Percentiles rank a stretch among this genome's conserved stretches.
phyloP scores from a whole-genome alignment of 2,329 filamentous ascomycete genomes.

The Ascochyta rabiei region DNA sequence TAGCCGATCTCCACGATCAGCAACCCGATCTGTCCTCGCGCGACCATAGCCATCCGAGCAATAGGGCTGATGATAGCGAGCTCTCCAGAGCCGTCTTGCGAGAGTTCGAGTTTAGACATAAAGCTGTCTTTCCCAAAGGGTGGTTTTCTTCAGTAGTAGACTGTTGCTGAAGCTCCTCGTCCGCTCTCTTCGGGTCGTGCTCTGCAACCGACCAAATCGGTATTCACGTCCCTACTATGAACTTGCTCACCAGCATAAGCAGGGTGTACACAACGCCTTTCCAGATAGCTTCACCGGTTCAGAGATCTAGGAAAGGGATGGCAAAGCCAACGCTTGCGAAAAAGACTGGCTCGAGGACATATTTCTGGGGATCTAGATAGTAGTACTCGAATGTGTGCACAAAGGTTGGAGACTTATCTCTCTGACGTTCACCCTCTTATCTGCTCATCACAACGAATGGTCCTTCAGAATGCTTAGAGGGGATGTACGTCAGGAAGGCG shows the following conservation, averaged over 20 bases:
- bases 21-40: constrained; percentile 38
- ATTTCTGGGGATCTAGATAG: constrained; percentile 55
- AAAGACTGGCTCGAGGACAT: constrained; percentile 38
- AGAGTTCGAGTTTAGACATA: constrained; percentile 9
- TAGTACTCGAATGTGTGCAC: constrained; percentile 45
- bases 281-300: constrained; percentile 38
- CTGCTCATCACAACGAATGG: constrained; percentile 33
- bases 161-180: not conserved
- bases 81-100: constrained; percentile 9
- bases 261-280: constrained; percentile 35
- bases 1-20: constrained; percentile 39
- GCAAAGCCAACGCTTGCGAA: constrained; percentile 41
- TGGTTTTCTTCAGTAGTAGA: not conserved
- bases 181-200: constrained; percentile 15
- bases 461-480: constrained; percentile 25
- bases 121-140: constrained; percentile 1
- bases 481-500: constrained; percentile 36
- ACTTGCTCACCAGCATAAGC: constrained; percentile 32
- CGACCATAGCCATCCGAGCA: constrained; percentile 37
- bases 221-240: constrained; percentile 17
- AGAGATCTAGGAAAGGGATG: constrained; percentile 37
- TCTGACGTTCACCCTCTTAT: constrained; percentile 34
- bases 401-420: constrained; percentile 36
- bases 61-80: constrained; percentile 11
- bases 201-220: constrained; percentile 12